Conservation (phyloP, 129 eudicot genomes). For the Kitagawia praeruptora region DNA sequence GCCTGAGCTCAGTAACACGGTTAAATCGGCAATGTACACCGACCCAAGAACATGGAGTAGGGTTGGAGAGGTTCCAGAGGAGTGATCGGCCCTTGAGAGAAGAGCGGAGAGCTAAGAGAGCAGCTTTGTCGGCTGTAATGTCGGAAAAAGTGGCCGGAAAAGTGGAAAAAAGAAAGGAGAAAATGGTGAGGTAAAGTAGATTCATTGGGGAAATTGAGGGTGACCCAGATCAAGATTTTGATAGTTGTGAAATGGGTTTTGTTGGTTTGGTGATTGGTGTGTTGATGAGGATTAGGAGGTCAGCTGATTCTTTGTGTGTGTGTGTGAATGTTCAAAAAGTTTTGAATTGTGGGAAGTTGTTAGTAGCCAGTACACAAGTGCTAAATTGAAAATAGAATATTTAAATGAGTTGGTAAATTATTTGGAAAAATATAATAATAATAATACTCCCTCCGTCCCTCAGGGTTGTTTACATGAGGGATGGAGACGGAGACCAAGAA, state of each 20-base stretch:
- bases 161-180: constrained; percentile 15
- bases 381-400: no score
- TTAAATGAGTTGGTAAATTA: no score
- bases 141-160: constrained; percentile 29
- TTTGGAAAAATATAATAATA: no score
- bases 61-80: constrained; percentile 62
- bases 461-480: no score
- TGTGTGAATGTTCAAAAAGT: not conserved
- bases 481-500: no score
- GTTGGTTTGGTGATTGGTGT: not conserved
- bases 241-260: constrained; percentile 3
- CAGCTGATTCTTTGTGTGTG: not conserved
- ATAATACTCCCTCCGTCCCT: no score
- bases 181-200: constrained; percentile 9
- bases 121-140: constrained; percentile 48
- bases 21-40: constrained; percentile 53
- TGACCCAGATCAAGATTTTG: not conserved
- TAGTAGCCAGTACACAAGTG: not conserved
- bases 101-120: constrained; percentile 57
- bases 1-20: constrained; percentile 56
- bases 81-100: constrained; percentile 68
- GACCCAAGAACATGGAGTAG: constrained; percentile 60
- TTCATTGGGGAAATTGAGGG: not conserved
- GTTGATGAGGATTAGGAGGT: not conserved
- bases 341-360: not conserved